phyloP scores from a whole-genome alignment of 768 basidiomycete genomes.

The Calocybe gangraenosa region DNA sequence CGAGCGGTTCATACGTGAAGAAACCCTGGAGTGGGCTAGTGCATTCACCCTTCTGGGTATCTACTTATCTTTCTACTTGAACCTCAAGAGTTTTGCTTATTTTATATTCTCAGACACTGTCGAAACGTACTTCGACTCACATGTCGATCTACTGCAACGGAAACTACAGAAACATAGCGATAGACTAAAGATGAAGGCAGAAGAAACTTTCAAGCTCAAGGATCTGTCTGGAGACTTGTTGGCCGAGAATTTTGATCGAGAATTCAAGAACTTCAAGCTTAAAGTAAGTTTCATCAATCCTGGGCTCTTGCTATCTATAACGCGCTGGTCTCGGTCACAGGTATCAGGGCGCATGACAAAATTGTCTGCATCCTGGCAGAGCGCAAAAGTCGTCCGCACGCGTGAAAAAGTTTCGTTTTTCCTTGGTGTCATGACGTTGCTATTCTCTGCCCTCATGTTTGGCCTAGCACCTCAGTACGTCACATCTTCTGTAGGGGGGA shows the following conservation, averaged over 20 bases:
- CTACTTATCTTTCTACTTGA: conserved; percentile 16
- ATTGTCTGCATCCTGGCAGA: conserved; percentile 86
- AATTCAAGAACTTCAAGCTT: conserved; percentile 81
- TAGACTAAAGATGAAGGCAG: conserved; percentile 75
- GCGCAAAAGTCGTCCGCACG: conserved; percentile 80
- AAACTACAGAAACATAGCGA: conserved; percentile 85
- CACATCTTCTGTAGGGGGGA: conserved; percentile 9
- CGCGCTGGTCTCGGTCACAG: conserved; percentile 33
- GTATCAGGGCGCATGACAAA: conserved; percentile 75
- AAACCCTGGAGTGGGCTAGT: conserved; percentile 70
- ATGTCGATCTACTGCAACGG: conserved; percentile 78
- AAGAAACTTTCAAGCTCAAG: conserved; percentile 72
- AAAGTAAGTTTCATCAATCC: conserved; percentile 47
- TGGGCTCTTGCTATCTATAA: neutral
- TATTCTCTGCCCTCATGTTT: conserved; percentile 81
- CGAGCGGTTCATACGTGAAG: conserved; percentile 72
- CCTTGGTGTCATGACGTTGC: conserved; percentile 86
- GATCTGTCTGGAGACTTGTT: conserved; percentile 60
- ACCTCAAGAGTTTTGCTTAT: conserved; percentile 19
- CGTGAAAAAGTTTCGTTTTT: conserved; percentile 89
- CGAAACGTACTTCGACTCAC: conserved; percentile 94
- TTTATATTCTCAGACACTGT: conserved; percentile 63
- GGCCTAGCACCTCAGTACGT: conserved; percentile 84
- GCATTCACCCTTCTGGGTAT: conserved; percentile 85
- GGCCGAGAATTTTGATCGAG: conserved; percentile 78